phyloP scores from a whole-genome alignment of 345 rosid genomes.

The Eucalyptus dawsonii region DNA sequence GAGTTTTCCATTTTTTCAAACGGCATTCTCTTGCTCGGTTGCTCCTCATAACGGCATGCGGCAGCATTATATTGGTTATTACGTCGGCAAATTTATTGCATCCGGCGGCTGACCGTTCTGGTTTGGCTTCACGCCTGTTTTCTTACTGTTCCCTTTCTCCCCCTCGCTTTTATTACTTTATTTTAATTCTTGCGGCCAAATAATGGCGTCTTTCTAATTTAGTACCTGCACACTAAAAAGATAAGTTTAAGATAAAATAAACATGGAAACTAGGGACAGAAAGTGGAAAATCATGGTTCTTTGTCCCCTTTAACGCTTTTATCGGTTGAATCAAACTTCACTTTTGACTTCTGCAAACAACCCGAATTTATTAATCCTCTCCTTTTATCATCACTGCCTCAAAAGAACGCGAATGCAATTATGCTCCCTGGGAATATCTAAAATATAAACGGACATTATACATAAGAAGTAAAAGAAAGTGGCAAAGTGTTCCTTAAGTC shows the following conservation, averaged over 20 bases:
- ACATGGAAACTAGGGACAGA: not conserved
- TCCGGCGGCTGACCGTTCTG: not conserved
- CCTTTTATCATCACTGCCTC: not conserved
- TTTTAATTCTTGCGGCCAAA: not conserved
- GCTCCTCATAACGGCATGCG: not conserved
- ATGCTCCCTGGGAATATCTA: not conserved
- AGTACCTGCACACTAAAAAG: not conserved
- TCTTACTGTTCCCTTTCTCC: not conserved
- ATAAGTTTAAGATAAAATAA: not conserved
- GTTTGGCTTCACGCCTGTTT: not conserved
- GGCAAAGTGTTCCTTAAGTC: not conserved
- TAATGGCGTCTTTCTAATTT: not conserved
- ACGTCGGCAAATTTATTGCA: not conserved
- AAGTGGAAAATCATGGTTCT: not conserved
- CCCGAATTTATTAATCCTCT: not conserved
- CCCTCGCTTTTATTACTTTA: not conserved
- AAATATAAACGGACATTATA: not conserved
- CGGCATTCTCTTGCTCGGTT: not conserved
- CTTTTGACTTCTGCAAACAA: not conserved
- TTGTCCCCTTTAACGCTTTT: not conserved
- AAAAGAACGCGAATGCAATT: not conserved
- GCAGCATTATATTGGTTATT: not conserved
- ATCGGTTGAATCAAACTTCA: not conserved
- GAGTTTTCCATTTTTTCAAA: not conserved
- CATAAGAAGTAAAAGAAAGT: not conserved